Evolutionary conservation across 148 eudicot genomes (phyloP).

Genomic region (Camellia granthamiana): DNA sequence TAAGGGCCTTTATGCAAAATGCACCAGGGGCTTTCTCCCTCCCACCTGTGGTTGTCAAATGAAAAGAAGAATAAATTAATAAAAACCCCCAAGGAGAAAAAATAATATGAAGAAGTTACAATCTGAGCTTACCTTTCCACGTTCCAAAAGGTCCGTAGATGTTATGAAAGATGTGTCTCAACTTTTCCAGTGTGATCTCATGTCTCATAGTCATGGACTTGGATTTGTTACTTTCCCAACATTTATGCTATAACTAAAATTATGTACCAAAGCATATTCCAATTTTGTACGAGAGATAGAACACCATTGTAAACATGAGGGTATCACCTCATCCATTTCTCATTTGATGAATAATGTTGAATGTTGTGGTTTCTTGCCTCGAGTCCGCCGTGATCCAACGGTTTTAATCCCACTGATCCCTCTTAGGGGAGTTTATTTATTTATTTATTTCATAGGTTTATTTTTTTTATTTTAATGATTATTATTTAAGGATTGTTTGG

Average conservation of each 20-base stretch:
- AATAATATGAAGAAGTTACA: not conserved
- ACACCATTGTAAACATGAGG: not conserved
- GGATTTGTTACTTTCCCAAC: not conserved
- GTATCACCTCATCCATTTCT: not conserved
- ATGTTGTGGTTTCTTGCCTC: conserved; percentile 24
- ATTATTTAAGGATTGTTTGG: no score
- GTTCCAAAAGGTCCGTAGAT: conserved; percentile 58
- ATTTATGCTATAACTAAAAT: not conserved
- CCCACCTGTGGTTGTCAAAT: conserved; percentile 34
- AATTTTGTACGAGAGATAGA: not conserved
- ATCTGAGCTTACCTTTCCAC: conserved; percentile 42
- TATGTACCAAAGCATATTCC: not conserved
- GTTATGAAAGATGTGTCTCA: conserved; percentile 37
- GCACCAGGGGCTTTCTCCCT: conserved; percentile 70
- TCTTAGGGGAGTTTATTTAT: no score
- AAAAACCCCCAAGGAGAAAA: not conserved
- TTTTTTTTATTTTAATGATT: no score
- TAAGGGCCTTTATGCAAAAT: conserved; percentile 43
- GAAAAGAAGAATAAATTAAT: not conserved
- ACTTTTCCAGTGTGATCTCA: not conserved
- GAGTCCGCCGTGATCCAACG: no score
- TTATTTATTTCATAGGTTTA: no score
- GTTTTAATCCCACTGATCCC: no score
- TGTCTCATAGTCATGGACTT: not conserved
- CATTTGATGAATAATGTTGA: not conserved